Base-by-base conservation (phyloP, 169 alveolate genomes). In the Cryptosporidium andersoni region DNA sequence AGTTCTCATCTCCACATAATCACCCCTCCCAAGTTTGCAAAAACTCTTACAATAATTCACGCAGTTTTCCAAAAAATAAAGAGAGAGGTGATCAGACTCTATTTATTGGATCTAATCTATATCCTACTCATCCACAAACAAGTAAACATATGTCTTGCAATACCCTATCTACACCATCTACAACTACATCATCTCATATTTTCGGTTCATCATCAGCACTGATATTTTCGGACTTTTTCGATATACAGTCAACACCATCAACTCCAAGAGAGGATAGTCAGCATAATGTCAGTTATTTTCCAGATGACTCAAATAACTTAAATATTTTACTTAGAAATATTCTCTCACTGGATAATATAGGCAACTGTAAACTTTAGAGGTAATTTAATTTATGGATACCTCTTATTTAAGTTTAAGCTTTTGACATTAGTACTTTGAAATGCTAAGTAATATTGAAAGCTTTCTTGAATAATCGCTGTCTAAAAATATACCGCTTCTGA, bases 311-410 rank as follows among this genome's bases (percentile, higher is more conserved):
- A 25, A 68, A 66, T 3, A 74, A 74, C 60, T 58, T 74, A 42
- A 66, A 74, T n/a, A 74, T 74, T 62, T 64, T 74, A 34, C 85
- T 74, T 51, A 74, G 45, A 48, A 74, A 74, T 34, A 74, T 74
- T 25, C 85, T 74, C 12, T 48, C 60, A n/a, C 60, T 58, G 39
- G 85, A 74, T 58, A 9, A 25, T 25, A 25, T 25, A 25, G 25
- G 25, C 25, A 25, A 25, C 25, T 25, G 25, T 25, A 25, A 25
- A 25, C 25, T 25, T 25, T 25, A 25, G 25, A 25, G 25, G 25
- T 25, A 25, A 25, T 25, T 25, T 25, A 25, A 25, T 25, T 25
- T 25, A 25, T 25, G 25, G 25, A 25, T 25, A 25, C 25, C 25
- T 25, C 25, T 25, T 0, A 25, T 25, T 25, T 25, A 0, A 25